Percentiles rank a stretch among this genome's conserved stretches.
Evolutionary conservation across 148 eudicot genomes (phyloP).

Genomic region (Cornus florida): DNA sequence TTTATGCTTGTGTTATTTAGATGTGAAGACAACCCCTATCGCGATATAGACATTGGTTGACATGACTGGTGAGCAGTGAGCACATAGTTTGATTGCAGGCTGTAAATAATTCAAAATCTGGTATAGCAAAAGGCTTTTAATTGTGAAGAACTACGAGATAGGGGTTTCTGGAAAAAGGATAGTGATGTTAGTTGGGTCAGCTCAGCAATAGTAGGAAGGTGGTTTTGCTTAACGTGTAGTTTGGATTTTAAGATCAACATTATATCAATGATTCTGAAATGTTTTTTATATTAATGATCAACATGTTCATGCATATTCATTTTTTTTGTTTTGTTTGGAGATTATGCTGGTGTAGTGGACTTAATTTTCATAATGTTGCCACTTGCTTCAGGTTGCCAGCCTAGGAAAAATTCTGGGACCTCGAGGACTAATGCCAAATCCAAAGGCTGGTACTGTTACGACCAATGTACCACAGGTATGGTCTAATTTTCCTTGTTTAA

Average conservation of each 20-base stretch:
- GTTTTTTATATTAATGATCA: neutral
- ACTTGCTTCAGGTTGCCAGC: constrained; percentile 67
- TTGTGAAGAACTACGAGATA: no score
- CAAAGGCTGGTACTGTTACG: constrained; percentile 96
- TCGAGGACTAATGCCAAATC: constrained; percentile 98
- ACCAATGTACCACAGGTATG: constrained; percentile 89
- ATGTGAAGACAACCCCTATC: no score
- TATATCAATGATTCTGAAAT: neutral
- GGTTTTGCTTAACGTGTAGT: no score
- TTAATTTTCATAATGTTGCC: neutral
- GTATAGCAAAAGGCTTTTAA: no score
- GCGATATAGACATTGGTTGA: no score
- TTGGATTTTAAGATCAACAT: neutral
- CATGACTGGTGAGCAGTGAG: no score
- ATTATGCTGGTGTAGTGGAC: neutral
- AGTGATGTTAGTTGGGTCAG: no score
- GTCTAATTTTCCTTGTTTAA: neutral
- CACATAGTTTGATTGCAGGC: no score
- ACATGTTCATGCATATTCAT: neutral
- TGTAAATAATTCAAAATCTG: no score
- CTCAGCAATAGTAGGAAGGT: no score
- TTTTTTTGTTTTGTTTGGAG: neutral
- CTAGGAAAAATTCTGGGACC: constrained; percentile 93
- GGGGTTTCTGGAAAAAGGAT: no score
- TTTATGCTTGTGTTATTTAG: no score